Conservation (phyloP, 2,329 filamentous ascomycete species). For the Zelopaecilomyces penicillatus region DNA sequence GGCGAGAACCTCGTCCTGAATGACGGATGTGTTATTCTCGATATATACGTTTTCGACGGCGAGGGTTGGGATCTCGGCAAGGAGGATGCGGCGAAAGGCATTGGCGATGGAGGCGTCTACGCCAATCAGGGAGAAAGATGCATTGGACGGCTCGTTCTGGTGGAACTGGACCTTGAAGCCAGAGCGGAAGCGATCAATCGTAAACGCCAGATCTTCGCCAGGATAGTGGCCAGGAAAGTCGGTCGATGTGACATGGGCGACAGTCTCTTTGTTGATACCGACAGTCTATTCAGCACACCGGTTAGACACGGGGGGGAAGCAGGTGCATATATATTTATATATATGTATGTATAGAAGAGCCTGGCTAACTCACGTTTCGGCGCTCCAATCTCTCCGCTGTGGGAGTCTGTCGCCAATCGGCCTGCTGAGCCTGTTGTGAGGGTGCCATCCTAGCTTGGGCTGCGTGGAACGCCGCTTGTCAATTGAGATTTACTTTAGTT, state of each 20-base stretch:
- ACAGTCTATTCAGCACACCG: slow-evolving; percentile 52
- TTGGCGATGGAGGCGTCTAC: slow-evolving; percentile 91
- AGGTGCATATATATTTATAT: neutral
- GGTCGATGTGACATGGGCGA: slow-evolving; percentile 79
- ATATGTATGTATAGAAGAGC: neutral
- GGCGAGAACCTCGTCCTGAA: slow-evolving; percentile 93
- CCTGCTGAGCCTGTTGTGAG: slow-evolving; percentile 21
- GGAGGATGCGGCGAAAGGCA: slow-evolving; percentile 91
- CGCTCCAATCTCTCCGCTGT: slow-evolving; percentile 50
- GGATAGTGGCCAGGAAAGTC: slow-evolving; percentile 90
- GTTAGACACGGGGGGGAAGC: no score
- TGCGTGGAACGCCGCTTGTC: neutral
- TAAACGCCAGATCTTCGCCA: slow-evolving; percentile 78
- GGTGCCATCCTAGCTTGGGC: slow-evolving; percentile 20
- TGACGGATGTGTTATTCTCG: slow-evolving; percentile 93
- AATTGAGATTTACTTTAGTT: slow-evolving; percentile 2
- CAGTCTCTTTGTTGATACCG: slow-evolving; percentile 79
- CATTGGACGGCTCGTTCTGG: slow-evolving; percentile 66
- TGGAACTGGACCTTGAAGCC: slow-evolving; percentile 73
- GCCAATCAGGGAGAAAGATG: slow-evolving; percentile 85
- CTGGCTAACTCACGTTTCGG: slow-evolving; percentile 44
- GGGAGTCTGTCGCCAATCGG: slow-evolving; percentile 29
- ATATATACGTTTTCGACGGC: slow-evolving; percentile 93
- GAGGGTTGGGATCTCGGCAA: slow-evolving; percentile 87
- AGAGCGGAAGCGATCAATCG: slow-evolving; percentile 62